Conservation (phyloP, 2,329 filamentous ascomycete genomes). For the Botrytis hyacinthi region DNA sequence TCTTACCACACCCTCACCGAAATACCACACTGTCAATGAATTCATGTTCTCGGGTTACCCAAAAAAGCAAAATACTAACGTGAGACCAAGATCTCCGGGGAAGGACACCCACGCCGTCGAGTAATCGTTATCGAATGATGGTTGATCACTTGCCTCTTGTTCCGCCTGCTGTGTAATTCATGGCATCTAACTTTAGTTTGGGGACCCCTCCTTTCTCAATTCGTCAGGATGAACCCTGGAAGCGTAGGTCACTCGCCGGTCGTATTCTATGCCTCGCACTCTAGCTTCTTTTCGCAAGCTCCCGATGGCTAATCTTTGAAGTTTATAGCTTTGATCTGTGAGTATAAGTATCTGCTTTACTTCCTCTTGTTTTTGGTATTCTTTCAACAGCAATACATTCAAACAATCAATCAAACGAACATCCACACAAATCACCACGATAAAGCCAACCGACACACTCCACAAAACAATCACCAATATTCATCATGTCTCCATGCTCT, state of each 20-base stretch:
- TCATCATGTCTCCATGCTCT: conserved; percentile 15
- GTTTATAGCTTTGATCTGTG: neutral
- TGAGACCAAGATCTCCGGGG: neutral
- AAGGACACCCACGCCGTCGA: conserved; percentile 1
- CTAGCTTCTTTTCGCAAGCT: neutral
- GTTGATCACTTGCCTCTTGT: conserved; percentile 8
- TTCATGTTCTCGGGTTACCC: neutral
- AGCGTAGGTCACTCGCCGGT: neutral
- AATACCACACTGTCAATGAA: neutral
- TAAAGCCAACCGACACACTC: neutral
- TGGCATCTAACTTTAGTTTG: neutral
- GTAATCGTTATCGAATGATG: neutral
- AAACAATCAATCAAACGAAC: neutral
- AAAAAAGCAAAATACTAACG: neutral
- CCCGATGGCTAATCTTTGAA: neutral
- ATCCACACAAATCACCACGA: neutral
- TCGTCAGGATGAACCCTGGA: neutral
- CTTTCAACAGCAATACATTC: neutral
- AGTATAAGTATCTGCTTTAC: conserved; percentile 14
- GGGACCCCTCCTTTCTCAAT: neutral
- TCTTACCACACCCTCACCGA: neutral
- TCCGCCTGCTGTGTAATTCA: neutral
- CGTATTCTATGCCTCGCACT: neutral
- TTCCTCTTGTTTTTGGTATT: neutral
- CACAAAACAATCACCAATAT: neutral